Evolutionary conservation across 1,284 basidiomycete species (phyloP).

Genomic region (Leccinum pachyderme): DNA sequence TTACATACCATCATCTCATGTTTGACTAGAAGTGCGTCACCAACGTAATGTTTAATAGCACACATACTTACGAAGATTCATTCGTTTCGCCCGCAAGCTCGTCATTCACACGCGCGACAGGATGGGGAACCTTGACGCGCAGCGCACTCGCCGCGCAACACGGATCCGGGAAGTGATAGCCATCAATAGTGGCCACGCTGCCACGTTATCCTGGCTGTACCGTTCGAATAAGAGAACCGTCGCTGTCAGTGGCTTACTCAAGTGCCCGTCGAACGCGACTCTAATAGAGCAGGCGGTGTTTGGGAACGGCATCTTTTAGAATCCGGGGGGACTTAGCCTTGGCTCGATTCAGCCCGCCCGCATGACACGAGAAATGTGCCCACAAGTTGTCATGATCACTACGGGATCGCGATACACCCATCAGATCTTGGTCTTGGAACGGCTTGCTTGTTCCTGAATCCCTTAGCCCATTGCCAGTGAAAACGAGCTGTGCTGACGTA

Average conservation of each 20-base stretch:
- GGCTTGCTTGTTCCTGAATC: slow-evolving; percentile 1
- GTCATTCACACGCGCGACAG: slow-evolving; percentile 17
- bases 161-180: slow-evolving; percentile 10
- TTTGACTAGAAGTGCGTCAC: slow-evolving; percentile 1
- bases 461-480: slow-evolving; percentile 7
- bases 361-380: slow-evolving; percentile 9
- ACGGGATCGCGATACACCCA: slow-evolving; percentile 8
- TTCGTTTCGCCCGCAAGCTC: slow-evolving; percentile 1
- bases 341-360: slow-evolving; percentile 7
- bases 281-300: slow-evolving; percentile 4
- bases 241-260: slow-evolving; percentile 7
- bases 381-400: slow-evolving; percentile 21
- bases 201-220: slow-evolving; percentile 18
- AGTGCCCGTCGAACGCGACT: slow-evolving; percentile 21
- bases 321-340: slow-evolving; percentile 1
- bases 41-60: slow-evolving; percentile 15
- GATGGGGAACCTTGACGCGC: not conserved
- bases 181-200: slow-evolving; percentile 5
- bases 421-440: slow-evolving; percentile 20
- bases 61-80: not conserved
- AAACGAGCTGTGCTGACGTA: slow-evolving; percentile 7
- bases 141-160: slow-evolving; percentile 8
- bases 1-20: not conserved
- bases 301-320: slow-evolving; percentile 7
- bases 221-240: slow-evolving; percentile 11